Percentiles rank a stretch among this genome's conserved stretches.
phyloP scores from a whole-genome alignment of 768 basidiomycete genomes.

The Russula compacta region DNA sequence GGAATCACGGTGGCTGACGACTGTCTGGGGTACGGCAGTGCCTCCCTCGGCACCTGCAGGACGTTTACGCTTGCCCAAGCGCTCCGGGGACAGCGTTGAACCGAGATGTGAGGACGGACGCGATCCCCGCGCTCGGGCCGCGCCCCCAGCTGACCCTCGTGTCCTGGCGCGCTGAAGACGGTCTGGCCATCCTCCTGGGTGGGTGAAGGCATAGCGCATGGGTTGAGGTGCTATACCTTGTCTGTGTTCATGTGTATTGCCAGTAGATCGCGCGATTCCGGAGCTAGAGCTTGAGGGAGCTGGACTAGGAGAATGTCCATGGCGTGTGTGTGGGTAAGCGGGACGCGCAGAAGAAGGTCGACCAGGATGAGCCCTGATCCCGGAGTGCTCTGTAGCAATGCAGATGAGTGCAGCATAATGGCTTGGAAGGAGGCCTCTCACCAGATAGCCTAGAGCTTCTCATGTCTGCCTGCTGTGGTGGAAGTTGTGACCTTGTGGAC shows the following conservation, averaged over 20 bases:
- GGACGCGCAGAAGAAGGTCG: not conserved
- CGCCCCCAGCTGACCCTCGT: not conserved
- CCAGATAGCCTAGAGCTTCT: not conserved
- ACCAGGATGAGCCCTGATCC: not conserved
- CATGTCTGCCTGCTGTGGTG: not conserved
- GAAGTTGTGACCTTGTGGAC: not conserved
- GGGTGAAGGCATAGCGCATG: conserved; percentile 15
- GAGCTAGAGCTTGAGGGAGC: conserved; percentile 7
- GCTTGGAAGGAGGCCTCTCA: not conserved
- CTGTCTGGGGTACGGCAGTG: not conserved
- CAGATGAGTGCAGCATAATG: not conserved
- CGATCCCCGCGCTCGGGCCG: not conserved
- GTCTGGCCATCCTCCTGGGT: conserved; percentile 17
- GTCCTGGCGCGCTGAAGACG: conserved; percentile 3
- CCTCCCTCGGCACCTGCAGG: conserved; percentile 3
- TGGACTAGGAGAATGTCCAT: conserved; percentile 1
- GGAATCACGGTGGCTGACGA: conserved; percentile 3
- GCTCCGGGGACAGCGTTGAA: not conserved
- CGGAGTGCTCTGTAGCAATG: not conserved
- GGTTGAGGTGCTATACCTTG: conserved; percentile 19
- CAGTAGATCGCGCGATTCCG: not conserved
- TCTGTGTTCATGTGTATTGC: not conserved
- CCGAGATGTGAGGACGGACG: not conserved
- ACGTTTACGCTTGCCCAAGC: conserved; percentile 13
- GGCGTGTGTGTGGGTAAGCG: not conserved